Evolutionary conservation across 306 rosid genomes (phyloP), one percentile per base, ranked within the genome.

Genomic region (Pachyrhizus erosus): DNA sequence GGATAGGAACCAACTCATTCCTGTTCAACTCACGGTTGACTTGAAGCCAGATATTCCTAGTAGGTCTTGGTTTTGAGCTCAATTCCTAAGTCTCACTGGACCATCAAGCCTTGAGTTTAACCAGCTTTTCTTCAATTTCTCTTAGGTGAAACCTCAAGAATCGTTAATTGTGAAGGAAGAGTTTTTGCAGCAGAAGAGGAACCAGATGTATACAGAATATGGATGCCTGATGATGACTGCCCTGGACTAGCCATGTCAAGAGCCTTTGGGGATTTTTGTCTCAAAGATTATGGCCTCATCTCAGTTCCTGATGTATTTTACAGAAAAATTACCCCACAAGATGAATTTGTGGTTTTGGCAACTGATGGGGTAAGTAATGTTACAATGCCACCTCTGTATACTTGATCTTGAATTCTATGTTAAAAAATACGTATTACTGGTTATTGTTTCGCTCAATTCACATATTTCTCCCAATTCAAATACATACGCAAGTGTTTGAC

Each of bases 201-300:
- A 39, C 98, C 99, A 5, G 90, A 89, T 12, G 94, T 92, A 0
- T 87, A 42, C 85, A 92, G 99, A 88, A 33, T 96, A 64, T 96
- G 99, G 99, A 94, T 96, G 97, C 94, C 99, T 10, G 97, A 96
- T 29, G 93, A 87, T 55, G 93, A 96, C 72, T 93, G 91, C 76
- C 98, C 99, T 33, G 98, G 99, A 70, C 89, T 96, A 0, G 99
- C 99, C 26, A 96, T 96, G 99, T 87, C 99, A 8, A 92, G 99
- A 79, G 92, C 98, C 52, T 92, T 96, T 6, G 99, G 98, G 18
- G 99, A 96, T 69, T 96, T 96, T 77, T 96, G 99, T 83, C 85
- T 93, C 27, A 96, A 96, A 87, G 97, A 93, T 82, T 92, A 86
- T 77, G 99, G 99, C 76, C 93, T 96, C 33, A 93, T 91, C 79